Percentiles rank a stretch among this genome's conserved stretches.
These are phyloP conservation scores for Thymus quinquecostatus DNA, from an alignment of 257 asterid genomes.

Conservation along the genomic window DNA sequence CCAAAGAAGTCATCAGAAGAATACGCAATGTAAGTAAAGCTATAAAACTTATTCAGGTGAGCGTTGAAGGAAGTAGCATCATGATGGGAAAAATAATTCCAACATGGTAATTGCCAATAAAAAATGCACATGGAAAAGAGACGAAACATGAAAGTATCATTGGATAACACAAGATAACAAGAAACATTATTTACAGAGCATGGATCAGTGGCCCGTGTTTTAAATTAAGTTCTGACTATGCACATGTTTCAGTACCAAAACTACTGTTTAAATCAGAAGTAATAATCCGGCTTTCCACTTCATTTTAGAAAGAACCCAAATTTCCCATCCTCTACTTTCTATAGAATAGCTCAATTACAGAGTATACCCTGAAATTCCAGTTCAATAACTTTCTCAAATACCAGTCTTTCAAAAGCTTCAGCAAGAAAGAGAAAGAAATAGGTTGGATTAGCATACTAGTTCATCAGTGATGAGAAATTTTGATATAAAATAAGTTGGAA, in stretches of 20 bases:
- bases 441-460: not conserved
- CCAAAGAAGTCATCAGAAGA: constrained; percentile 18
- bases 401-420: not conserved
- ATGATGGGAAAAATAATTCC: constrained; percentile 1
- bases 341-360: constrained; percentile 6
- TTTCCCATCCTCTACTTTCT: not conserved
- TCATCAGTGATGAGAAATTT: constrained; percentile 2
- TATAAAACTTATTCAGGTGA: constrained; percentile 25
- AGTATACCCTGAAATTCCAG: constrained; percentile 1
- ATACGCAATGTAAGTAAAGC: not conserved
- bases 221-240: not conserved
- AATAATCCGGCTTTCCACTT: not conserved
- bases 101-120: constrained; percentile 26
- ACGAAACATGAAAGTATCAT: not conserved
- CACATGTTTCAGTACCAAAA: constrained; percentile 1
- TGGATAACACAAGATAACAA: not conserved
- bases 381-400: not conserved
- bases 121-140: constrained; percentile 12
- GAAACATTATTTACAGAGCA: not conserved
- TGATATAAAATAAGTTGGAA: not conserved
- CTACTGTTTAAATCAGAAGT: not conserved
- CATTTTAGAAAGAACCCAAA: not conserved
- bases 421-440: constrained; percentile 5
- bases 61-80: constrained; percentile 21
- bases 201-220: constrained; percentile 13